Evolutionary conservation across 805 yeast genomes (phyloP), one percentile per base, ranked within the genome.

Genomic region (Candida nanaspora): DNA sequence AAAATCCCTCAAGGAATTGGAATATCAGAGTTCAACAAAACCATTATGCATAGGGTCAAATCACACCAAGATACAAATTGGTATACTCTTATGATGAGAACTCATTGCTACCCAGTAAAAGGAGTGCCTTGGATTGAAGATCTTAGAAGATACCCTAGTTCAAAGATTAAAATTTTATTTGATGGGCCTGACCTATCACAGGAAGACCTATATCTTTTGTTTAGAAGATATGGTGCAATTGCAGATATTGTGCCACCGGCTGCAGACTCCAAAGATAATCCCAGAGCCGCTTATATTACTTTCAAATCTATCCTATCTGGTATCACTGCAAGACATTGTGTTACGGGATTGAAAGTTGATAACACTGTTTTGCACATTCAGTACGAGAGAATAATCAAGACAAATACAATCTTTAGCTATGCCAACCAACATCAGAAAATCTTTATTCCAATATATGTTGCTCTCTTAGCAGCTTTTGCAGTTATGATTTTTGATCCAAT

Each of bases 81-180:
- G 10, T 42, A 63, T 19, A 65, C 72, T 19, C 67, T 66, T 40
- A 50, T 77, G n/a, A 59, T 73, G 2, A 65, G 61, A 42, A 83
- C 82, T 2, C 64, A 66, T 44, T 82, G 73, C 40, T 81, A 70
- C 53, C 80, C 84, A 1, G 97, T 93, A 1, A 81, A 83, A 50
- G 99, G 99, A 46, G 68, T 74, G 2, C 98, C 99, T 0, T 91
- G 97, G 96, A 83, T 93, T 45, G 98, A 91, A 63, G 98, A 93
- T 57, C 67, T 93, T 57, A 74, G 86, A 50, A 65, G 96, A 46
- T 75, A 72, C 47, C 95, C 95, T 8, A 78, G 82, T 40, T 62
- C 70, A 8, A 68, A 69, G 13, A 61, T 93, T 20, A 72, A 75
- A 41, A 78, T 91, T 5, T 69, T 71, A 22, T 89, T 82, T 56